Conservation (phyloP, 768 basidiomycete species). For the Pleurotus djamor region DNA sequence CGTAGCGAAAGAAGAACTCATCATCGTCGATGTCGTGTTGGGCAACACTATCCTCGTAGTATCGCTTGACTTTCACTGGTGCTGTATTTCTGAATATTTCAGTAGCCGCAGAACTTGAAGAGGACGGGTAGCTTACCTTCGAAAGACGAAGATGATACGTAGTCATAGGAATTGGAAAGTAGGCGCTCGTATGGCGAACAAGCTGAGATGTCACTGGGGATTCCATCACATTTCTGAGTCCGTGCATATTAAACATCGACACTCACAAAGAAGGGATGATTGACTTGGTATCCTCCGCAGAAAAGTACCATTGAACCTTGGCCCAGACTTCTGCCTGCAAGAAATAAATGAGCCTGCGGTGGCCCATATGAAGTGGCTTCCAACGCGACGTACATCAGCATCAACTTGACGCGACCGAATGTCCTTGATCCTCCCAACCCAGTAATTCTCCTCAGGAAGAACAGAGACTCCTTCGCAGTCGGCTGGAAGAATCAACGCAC, state of each 20-base stretch:
- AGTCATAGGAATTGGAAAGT: constrained; percentile 45
- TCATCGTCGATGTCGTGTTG: constrained; percentile 36
- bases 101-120: not conserved
- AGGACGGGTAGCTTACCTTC: constrained; percentile 30
- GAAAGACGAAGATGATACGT: constrained; percentile 41
- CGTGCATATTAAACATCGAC: not conserved
- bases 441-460: constrained; percentile 35
- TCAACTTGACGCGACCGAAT: constrained; percentile 31
- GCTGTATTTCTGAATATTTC: not conserved
- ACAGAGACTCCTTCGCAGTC: constrained; percentile 6
- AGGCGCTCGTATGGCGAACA: constrained; percentile 50
- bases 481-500: constrained; percentile 43
- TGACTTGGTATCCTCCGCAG: constrained; percentile 39
- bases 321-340: constrained; percentile 44
- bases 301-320: constrained; percentile 55
- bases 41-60: constrained; percentile 34
- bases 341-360: not conserved
- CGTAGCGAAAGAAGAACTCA: constrained; percentile 48
- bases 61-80: constrained; percentile 34
- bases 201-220: constrained; percentile 29
- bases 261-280: constrained; percentile 50
- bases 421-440: constrained; percentile 49
- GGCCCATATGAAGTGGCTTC: constrained; percentile 19
- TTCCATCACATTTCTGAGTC: not conserved
- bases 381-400: constrained; percentile 11